Base-by-base conservation (phyloP, 2,329 filamentous ascomycete species). In the Xylaria multiplex region DNA sequence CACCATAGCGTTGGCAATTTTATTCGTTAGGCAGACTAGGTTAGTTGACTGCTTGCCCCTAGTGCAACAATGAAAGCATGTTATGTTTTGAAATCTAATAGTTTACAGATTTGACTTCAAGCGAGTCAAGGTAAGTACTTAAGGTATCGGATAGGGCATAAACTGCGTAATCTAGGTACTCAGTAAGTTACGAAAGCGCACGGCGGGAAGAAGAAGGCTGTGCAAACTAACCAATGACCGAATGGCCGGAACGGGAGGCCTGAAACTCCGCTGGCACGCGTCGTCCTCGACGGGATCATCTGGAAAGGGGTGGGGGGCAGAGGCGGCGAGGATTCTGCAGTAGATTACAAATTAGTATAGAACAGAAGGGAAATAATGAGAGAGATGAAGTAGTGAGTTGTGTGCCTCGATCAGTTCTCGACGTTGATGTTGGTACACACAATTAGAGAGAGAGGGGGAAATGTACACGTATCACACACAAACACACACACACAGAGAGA, bases 191-290 rank as follows among this genome's bases (percentile, higher is more conserved):
- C 27, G 5, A 27, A 27, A 5, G 27, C 27, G 27, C 2, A 27
- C 27, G 27, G 27, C 27, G 27, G 27, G n/a, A 56, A 24, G 22
- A 54, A 56, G 19, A 52, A 40, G 46, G 59, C 48, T 59, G 42
- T 52, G 54, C 37, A 40, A 24, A 49, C 55, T 27, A 62, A 37
- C 65, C 65, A 68, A 68, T 68, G 43, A 24, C 63, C 63, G 57
- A 59, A 49, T 30, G 19, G 54, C 50, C 66, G 64, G 66, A 56
- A 61, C 42, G 56, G 49, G 46, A 14, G 64, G 49, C 16, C 52
- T 65, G 49, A 57, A 62, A 61, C 48, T 61, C 53, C 40, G 32
- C 46, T 61, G 59, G 66, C 49, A 59, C 54, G 58, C 40, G n/a
- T n/a, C n/a, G 35, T 52, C 48, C 19, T 40, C 14, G 37, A 35